phyloP scores from a whole-genome alignment of 441 rosid genomes.

The Geranium incanum region DNA sequence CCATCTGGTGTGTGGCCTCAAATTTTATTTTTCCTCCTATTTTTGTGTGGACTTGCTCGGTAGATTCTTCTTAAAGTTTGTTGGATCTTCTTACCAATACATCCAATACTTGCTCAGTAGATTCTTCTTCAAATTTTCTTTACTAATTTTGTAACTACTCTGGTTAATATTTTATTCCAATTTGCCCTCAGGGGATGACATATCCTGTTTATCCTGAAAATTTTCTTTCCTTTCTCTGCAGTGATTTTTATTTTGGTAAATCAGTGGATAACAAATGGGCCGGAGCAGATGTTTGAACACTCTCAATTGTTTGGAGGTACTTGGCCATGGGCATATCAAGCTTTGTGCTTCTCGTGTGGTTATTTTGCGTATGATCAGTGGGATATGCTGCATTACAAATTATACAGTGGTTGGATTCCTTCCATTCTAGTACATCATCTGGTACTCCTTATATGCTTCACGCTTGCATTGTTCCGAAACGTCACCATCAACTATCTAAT shows the following conservation, averaged over 20 bases:
- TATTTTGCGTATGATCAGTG: slow-evolving; percentile 92
- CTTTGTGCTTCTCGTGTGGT: slow-evolving; percentile 82
- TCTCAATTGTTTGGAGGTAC: slow-evolving; percentile 47
- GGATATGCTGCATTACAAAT: slow-evolving; percentile 73
- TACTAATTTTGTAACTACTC: too few species aligned
- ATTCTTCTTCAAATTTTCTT: too few species aligned
- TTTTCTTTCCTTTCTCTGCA: slow-evolving; percentile 29
- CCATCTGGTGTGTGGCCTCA: too few species aligned
- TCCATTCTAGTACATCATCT: slow-evolving; percentile 74
- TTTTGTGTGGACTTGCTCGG: too few species aligned
- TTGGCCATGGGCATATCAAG: slow-evolving; percentile 78
- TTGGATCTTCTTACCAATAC: too few species aligned
- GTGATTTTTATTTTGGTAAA: slow-evolving; percentile 62
- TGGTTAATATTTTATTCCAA: not conserved
- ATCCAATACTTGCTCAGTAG: too few species aligned
- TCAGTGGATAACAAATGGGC: slow-evolving; percentile 41
- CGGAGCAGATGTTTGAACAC: slow-evolving; percentile 60
- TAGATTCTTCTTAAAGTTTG: too few species aligned
- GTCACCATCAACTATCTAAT: slow-evolving; percentile 81
- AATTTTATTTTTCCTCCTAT: too few species aligned
- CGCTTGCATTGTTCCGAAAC: slow-evolving; percentile 71
- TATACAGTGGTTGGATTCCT: slow-evolving; percentile 75
- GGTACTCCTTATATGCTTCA: slow-evolving; percentile 77
- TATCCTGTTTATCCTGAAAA: slow-evolving; percentile 8
- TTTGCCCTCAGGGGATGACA: not conserved